Conservation (phyloP, 768 basidiomycete genomes). For the Boletales sp. region DNA sequence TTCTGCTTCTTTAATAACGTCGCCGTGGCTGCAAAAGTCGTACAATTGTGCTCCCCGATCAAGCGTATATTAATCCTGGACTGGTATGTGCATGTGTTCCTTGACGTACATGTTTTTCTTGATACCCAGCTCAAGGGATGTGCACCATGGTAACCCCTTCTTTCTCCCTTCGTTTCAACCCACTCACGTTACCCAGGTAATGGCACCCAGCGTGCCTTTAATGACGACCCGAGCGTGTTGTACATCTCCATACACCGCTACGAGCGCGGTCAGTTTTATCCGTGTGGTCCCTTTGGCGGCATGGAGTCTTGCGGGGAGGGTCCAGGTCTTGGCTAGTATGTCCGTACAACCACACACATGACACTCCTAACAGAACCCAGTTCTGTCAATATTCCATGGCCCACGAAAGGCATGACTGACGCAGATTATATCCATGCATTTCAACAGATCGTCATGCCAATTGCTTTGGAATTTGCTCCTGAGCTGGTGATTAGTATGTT, state of each 20-base stretch:
- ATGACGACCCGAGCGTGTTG: conserved; percentile 86
- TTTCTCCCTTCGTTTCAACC: neutral
- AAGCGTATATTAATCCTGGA: conserved; percentile 90
- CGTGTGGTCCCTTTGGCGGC: conserved; percentile 86
- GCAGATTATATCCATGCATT: conserved; percentile 97
- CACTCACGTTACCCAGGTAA: conserved; percentile 59
- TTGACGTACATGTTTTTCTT: neutral
- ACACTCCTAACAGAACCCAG: conserved; percentile 37
- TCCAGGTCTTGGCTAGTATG: conserved; percentile 81
- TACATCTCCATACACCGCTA: conserved; percentile 96
- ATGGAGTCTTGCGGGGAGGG: conserved; percentile 86
- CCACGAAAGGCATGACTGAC: conserved; percentile 81
- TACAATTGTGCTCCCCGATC: conserved; percentile 63
- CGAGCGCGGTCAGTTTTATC: conserved; percentile 89
- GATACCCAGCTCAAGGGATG: conserved; percentile 61
- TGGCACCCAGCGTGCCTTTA: conserved; percentile 94
- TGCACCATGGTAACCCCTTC: conserved; percentile 73
- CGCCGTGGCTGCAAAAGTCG: conserved; percentile 83
- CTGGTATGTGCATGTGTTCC: conserved; percentile 61
- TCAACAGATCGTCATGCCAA: conserved; percentile 94
- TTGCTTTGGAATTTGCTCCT: conserved; percentile 93
- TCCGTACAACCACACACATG: conserved; percentile 13
- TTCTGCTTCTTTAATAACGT: conserved; percentile 99
- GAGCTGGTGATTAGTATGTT: conserved; percentile 91
- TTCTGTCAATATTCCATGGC: conserved; percentile 97